Evolutionary conservation across 257 asterid species (phyloP), one percentile per base, ranked within the genome.

Genomic region (Sherardia arvensis): DNA sequence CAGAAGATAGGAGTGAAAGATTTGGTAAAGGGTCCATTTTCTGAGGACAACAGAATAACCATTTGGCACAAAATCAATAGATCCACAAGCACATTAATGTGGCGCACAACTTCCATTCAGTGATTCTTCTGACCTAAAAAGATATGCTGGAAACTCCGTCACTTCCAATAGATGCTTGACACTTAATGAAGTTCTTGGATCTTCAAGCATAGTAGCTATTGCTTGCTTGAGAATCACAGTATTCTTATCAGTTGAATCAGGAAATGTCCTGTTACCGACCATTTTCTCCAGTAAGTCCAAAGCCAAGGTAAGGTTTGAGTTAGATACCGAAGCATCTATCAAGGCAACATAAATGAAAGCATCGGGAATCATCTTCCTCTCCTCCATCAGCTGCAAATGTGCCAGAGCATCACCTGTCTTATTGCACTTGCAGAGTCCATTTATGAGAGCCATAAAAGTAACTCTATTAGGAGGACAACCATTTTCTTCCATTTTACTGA

Each of bases 351-450:
- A 83, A 20, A 88, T 59, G 30, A 72, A 88, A 57, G 71, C 66
- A 68, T 85, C 98, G 36, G 95, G 87, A 53, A 72, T 62, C 89
- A 87, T 79, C 53, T 75, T 76, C 69, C 71, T 87, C 72, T 74
- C 82, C 74, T 85, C 95, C 95, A 92, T 92, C 78, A 75, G 72
- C 69, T 73, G 71, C 81, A 88, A 72, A 76, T 78, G 87, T 61
- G 57, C 32, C 74, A 86, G 58, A 67, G 87, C 98, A 69, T 67
- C 78, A 71, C 78, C 81, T 36, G 86, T 79, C 77, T 77, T 77
- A 65, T 67, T 34, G 66, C 95, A 88, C 78, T 92, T 87, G 83
- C 97, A 92, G 62, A 92, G 95, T 76, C 98, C 98, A 55, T 74
- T 77, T 69, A 88, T 76, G 66, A 91, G 86, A 86, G 94, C 93